Conservation (phyloP, 495 filamentous ascomycete genomes). For the Tetracladium marchalianum region DNA sequence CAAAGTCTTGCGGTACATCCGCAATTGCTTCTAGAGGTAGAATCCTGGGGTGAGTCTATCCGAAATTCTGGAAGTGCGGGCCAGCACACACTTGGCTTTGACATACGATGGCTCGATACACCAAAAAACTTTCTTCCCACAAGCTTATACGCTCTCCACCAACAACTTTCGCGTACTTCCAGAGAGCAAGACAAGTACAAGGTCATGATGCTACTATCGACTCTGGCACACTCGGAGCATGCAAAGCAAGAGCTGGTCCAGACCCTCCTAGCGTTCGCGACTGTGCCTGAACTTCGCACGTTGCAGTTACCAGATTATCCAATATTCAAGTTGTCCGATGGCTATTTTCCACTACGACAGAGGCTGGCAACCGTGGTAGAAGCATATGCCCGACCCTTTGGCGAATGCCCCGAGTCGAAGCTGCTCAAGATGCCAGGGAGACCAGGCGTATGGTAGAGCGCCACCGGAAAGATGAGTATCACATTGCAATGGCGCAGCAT, state of each 20-base stretch:
- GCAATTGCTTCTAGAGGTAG: background rate
- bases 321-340: constrained; percentile 8
- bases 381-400: constrained; percentile 4
- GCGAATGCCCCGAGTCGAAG: constrained; percentile 10
- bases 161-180: constrained; percentile 14
- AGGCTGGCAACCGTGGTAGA: constrained; percentile 1
- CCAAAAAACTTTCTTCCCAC: constrained; percentile 12
- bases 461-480: constrained; percentile 3
- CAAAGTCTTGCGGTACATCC: background rate
- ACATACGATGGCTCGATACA: constrained; percentile 12
- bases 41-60: constrained; percentile 1
- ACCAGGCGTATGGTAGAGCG: background rate
- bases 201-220: constrained; percentile 37
- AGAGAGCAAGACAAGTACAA: constrained; percentile 22
- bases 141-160: constrained; percentile 29
- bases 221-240: constrained; percentile 25
- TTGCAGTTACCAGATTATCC: constrained; percentile 8
- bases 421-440: constrained; percentile 7
- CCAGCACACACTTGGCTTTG: constrained; percentile 5
- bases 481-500: constrained; percentile 1
- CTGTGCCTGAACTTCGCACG: constrained; percentile 13
- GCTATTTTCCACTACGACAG: constrained; percentile 3
- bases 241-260: constrained; percentile 25
- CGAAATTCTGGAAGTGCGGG: background rate
- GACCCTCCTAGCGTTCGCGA: constrained; percentile 28